These are phyloP conservation scores for Beauveria rudraprayagi DNA, from an alignment of 2,329 filamentous ascomycete genomes.

Conservation along the genomic window DNA sequence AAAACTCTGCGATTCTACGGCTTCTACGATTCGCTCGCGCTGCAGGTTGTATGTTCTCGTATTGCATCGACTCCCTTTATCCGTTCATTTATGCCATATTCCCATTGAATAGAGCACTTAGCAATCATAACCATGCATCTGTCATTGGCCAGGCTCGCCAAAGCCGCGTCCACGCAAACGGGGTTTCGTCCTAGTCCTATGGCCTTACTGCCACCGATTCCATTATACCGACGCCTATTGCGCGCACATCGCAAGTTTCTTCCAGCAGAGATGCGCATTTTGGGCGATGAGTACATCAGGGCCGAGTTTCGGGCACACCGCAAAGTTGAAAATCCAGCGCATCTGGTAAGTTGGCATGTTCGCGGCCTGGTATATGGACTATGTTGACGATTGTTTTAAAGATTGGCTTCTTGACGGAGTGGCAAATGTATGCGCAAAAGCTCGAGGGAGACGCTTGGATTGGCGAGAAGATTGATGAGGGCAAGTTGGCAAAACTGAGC, in stretches of 20 bases:
- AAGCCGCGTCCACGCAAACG: conserved; percentile 24
- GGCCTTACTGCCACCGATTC: conserved; percentile 78
- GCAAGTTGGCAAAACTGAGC: conserved; percentile 88
- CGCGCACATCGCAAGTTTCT: conserved; percentile 78
- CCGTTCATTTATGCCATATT: neutral
- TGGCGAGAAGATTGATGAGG: conserved; percentile 73
- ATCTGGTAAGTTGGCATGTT: conserved; percentile 56
- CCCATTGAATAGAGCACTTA: neutral
- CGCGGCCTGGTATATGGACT: neutral
- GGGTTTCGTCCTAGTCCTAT: conserved; percentile 35
- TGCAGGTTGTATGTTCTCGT: neutral
- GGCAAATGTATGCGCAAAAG: conserved; percentile 91
- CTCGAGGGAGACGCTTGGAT: conserved; percentile 82
- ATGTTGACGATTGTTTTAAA: conserved; percentile 26
- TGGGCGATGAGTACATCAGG: conserved; percentile 92
- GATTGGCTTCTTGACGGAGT: conserved; percentile 94
- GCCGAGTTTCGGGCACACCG: conserved; percentile 82
- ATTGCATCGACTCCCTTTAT: neutral
- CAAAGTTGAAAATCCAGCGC: conserved; percentile 79
- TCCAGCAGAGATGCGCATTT: conserved; percentile 62
- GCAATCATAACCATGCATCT: conserved; percentile 19
- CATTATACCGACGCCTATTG: conserved; percentile 79
- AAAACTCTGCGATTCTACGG: neutral
- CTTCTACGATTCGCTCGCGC: neutral
- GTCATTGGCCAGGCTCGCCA: conserved; percentile 26